phyloP scores from a whole-genome alignment of 1,284 basidiomycete genomes.

The Trichosporon ovoides region DNA sequence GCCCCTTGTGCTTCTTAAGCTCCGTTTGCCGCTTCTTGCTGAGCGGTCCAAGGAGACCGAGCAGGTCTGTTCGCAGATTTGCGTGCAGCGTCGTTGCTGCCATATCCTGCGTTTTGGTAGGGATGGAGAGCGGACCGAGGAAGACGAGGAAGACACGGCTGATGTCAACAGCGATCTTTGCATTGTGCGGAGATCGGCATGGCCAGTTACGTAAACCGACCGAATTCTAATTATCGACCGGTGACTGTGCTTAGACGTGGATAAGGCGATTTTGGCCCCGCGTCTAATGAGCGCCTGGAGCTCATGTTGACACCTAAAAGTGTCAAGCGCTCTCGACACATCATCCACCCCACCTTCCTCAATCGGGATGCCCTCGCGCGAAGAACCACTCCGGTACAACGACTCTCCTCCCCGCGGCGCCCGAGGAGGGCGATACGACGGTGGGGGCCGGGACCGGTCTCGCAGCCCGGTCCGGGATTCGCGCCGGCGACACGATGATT shows the following conservation, averaged over 20 bases:
- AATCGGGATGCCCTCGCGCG: conserved; percentile 2
- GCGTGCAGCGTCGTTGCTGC: conserved; percentile 9
- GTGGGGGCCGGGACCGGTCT: conserved; percentile 10
- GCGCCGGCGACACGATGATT: not conserved
- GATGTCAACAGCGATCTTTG: not conserved
- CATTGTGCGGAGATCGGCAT: not conserved
- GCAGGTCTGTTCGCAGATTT: conserved; percentile 3
- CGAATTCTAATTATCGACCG: no score
- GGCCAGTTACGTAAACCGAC: not conserved
- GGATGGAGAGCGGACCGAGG: not conserved
- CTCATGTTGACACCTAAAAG: conserved; percentile 5
- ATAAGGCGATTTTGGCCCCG: conserved; percentile 3
- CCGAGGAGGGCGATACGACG: not conserved
- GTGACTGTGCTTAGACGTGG: no score
- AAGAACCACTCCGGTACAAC: not conserved
- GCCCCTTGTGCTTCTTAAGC: conserved; percentile 3
- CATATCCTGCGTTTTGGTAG: not conserved
- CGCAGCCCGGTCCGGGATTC: not conserved
- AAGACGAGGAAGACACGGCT: not conserved
- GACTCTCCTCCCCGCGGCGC: not conserved
- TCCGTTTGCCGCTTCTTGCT: not conserved
- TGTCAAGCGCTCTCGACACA: not conserved
- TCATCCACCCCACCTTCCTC: no score
- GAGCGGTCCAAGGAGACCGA: not conserved
- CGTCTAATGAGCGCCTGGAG: not conserved